phyloP scores from a whole-genome alignment of 345 rosid species.

The Euphorbia peplus region DNA sequence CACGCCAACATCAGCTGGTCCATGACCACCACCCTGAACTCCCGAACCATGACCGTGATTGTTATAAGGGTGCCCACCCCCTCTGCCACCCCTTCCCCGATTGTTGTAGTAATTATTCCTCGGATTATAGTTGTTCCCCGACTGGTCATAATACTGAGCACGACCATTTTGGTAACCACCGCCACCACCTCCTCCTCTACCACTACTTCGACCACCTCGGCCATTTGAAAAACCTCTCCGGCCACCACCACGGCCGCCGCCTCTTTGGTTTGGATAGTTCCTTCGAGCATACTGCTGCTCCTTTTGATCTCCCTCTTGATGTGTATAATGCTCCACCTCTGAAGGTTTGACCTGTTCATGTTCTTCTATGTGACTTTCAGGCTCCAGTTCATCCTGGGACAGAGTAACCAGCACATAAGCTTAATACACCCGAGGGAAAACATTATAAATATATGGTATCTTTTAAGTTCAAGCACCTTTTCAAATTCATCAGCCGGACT shows the following conservation, averaged over 20 bases:
- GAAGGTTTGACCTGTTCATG: slow-evolving; percentile 41
- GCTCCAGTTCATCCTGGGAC: slow-evolving; percentile 47
- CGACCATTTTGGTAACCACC: slow-evolving; percentile 71
- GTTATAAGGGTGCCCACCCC: slow-evolving; percentile 47
- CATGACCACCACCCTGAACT: slow-evolving; percentile 49
- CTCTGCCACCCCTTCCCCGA: slow-evolving; percentile 57
- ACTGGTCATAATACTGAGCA: slow-evolving; percentile 53
- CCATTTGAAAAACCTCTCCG: slow-evolving; percentile 67
- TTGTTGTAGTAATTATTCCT: slow-evolving; percentile 67
- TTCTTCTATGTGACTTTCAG: slow-evolving; percentile 46
- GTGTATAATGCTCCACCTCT: slow-evolving; percentile 37
- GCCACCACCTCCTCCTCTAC: slow-evolving; percentile 62
- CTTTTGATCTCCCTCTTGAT: slow-evolving; percentile 37
- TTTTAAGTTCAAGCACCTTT: slow-evolving; percentile 39
- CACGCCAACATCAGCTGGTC: slow-evolving; percentile 48
- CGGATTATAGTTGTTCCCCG: slow-evolving; percentile 59
- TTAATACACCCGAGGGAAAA: background rate
- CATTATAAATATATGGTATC: too few relatives aligned
- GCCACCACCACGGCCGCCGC: slow-evolving; percentile 59
- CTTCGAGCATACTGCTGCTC: slow-evolving; percentile 62
- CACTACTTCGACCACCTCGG: slow-evolving; percentile 64
- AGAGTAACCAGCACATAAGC: slow-evolving; percentile 2
- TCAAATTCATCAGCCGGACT: slow-evolving; percentile 35
- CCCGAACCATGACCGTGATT: slow-evolving; percentile 32
- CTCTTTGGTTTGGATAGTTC: slow-evolving; percentile 62